Base-by-base conservation (phyloP, 768 basidiomycete species). In the Mycena maculata region DNA sequence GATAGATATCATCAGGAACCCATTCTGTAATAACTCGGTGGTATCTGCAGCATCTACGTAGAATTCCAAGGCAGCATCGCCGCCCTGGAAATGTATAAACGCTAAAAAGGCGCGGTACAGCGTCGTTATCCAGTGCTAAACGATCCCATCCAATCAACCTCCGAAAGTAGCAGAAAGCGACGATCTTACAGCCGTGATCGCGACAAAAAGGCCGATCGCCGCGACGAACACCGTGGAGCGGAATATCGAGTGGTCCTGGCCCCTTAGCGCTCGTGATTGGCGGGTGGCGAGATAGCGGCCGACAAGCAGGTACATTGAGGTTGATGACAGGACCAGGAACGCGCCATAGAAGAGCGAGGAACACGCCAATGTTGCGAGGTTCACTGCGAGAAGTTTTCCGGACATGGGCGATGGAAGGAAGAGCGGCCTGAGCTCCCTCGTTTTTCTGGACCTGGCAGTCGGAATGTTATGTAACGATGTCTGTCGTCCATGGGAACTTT, bases 341-440 rank as follows among this genome's bases (percentile, higher is more conserved):
- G 61, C 56, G 57, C 68, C 68, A 22, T 69, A 69, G 57, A 69
- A 64, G 12, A 69, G 23, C 28, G 68, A 64, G 16, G 63, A 54
- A 25, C 44, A 56, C 12, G 63, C 54, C 22, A 69, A 30, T 5
- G 62, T 55, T 11, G 62, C 68, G 0, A 69, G 45, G 30, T 69
- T 69, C 63, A 69, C 63, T 23, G 68, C 28, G 39, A 69, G 62
- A 36, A 69, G 36, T 20, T 33, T 41, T 16, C 25, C 49, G 22
- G 67, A 63, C 67, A 68, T 68, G 56, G 41, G 50, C 20, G 44
- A 48, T 36, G 33, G 50, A 52, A 15, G 18, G 44, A 52, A 20
- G 53, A n/a, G 20, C 30, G 8, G 3, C 15, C 18, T 55, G 30
- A 20, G 23, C 2, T 22, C 9, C 30, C 53, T 60, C 65, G 38